A percentile compares a stretch with the other conserved stretches of the same genome.
Evolutionary conservation across 2,329 filamentous ascomycete species (phyloP).

Genomic region (Nectriaceae sp.): DNA sequence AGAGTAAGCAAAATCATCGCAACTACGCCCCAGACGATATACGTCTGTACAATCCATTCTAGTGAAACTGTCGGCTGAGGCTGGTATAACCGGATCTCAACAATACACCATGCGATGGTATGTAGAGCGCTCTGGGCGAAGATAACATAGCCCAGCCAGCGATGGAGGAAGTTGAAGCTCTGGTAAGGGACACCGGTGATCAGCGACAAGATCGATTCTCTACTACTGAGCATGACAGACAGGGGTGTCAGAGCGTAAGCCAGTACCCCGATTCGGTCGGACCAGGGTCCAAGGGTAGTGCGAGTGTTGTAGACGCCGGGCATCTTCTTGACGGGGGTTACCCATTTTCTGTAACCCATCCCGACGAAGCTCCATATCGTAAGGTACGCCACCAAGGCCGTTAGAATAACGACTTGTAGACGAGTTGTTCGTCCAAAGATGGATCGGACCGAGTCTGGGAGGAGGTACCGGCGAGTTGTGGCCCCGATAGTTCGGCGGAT

Average conservation of each 20-base stretch:
- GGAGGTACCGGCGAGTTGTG: conserved; percentile 51
- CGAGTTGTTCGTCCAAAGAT: conserved; percentile 70
- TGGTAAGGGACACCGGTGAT: conserved; percentile 76
- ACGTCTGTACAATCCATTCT: conserved; percentile 62
- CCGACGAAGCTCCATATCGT: conserved; percentile 70
- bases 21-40: conserved; percentile 74
- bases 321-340: conserved; percentile 64
- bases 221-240: conserved; percentile 64
- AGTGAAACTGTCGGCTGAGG: conserved; percentile 64
- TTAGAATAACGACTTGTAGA: conserved; percentile 65
- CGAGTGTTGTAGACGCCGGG: conserved; percentile 63
- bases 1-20: conserved; percentile 66
- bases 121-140: conserved; percentile 68
- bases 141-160: conserved; percentile 75
- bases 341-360: conserved; percentile 68
- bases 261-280: conserved; percentile 68
- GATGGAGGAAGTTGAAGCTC: conserved; percentile 76
- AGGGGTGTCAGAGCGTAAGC: conserved; percentile 76
- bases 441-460: conserved; percentile 58
- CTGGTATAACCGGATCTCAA: conserved; percentile 68
- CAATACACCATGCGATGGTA: conserved; percentile 69
- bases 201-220: conserved; percentile 70
- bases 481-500: conserved; percentile 42
- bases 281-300: conserved; percentile 65
- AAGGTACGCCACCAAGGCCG: conserved; percentile 61